Percentiles rank a stretch among this genome's conserved stretches.
These are phyloP conservation scores for Galeopsis tetrahit DNA, from an alignment of 257 asterid species.

Conservation along the genomic window DNA sequence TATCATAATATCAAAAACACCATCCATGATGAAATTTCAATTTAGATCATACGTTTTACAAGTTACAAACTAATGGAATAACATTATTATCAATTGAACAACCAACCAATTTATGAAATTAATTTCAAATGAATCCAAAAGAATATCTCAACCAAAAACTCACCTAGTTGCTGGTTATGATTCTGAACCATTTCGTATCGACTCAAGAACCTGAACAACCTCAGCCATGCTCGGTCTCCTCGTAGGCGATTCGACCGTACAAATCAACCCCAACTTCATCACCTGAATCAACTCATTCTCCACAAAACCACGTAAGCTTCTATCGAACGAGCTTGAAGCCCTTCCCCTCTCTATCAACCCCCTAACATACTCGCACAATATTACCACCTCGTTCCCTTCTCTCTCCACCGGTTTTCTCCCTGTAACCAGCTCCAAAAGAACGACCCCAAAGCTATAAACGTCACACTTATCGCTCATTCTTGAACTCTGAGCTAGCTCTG, in stretches of 20 bases:
- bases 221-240: slow-evolving; percentile 97
- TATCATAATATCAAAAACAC: not conserved
- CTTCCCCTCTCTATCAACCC: slow-evolving; percentile 67
- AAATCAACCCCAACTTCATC: slow-evolving; percentile 82
- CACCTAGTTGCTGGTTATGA: slow-evolving; percentile 28
- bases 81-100: not conserved
- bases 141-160: not conserved
- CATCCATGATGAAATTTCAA: no score
- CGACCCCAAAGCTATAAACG: slow-evolving; percentile 80
- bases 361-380: slow-evolving; percentile 75
- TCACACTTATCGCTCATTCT: slow-evolving; percentile 76
- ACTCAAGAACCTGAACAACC: slow-evolving; percentile 88
- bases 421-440: slow-evolving; percentile 78
- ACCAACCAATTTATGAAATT: not conserved
- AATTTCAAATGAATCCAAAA: slow-evolving; percentile 1
- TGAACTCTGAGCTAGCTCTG: slow-evolving; percentile 82
- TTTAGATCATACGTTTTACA: not conserved
- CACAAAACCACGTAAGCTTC: slow-evolving; percentile 62
- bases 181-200: slow-evolving; percentile 72
- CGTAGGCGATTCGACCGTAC: slow-evolving; percentile 66
- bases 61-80: not conserved
- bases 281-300: slow-evolving; percentile 90
- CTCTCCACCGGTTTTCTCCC: slow-evolving; percentile 95
- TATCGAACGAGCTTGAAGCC: slow-evolving; percentile 70
- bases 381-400: slow-evolving; percentile 60